Evolutionary conservation across 2,329 filamentous ascomycete genomes (phyloP).

Genomic region (Epichloe elymi): DNA sequence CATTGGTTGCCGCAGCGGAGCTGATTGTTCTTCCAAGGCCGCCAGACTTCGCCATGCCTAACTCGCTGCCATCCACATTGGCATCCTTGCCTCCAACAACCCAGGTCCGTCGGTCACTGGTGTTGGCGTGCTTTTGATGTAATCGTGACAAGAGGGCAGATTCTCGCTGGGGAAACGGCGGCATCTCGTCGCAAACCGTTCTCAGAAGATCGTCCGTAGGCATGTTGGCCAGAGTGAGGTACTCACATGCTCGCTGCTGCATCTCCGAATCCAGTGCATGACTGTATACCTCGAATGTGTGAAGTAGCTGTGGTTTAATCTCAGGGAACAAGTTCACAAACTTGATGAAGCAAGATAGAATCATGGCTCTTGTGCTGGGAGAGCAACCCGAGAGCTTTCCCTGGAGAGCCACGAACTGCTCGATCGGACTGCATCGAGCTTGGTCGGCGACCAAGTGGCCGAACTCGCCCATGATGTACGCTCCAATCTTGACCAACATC

Average conservation of each 20-base stretch:
- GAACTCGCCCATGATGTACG: conserved; percentile 92
- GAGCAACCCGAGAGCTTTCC: conserved; percentile 82
- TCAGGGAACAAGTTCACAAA: conserved; percentile 97
- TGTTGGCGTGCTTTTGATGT: conserved; percentile 86
- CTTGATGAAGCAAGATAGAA: conserved; percentile 91
- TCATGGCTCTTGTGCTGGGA: conserved; percentile 80
- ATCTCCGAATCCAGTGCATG: conserved; percentile 91
- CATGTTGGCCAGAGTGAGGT: conserved; percentile 71
- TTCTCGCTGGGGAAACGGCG: conserved; percentile 87
- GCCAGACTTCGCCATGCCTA: conserved; percentile 66
- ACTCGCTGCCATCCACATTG: conserved; percentile 67
- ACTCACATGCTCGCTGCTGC: conserved; percentile 93
- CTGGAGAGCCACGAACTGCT: conserved; percentile 89
- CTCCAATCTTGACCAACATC: conserved; percentile 93
- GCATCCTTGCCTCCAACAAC: conserved; percentile 94
- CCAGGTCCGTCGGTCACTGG: conserved; percentile 93
- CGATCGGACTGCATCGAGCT: conserved; percentile 84
- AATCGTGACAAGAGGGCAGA: conserved; percentile 84
- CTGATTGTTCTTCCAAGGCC: conserved; percentile 82
- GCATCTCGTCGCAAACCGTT: conserved; percentile 97
- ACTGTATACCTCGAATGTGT: conserved; percentile 83
- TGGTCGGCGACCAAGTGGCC: conserved; percentile 92
- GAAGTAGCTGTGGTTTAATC: conserved; percentile 87
- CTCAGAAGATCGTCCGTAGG: conserved; percentile 83
- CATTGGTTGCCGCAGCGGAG: conserved; percentile 34